Conservation (phyloP, 1,139 yeast species). For the Magnusiomyces fungicola region DNA sequence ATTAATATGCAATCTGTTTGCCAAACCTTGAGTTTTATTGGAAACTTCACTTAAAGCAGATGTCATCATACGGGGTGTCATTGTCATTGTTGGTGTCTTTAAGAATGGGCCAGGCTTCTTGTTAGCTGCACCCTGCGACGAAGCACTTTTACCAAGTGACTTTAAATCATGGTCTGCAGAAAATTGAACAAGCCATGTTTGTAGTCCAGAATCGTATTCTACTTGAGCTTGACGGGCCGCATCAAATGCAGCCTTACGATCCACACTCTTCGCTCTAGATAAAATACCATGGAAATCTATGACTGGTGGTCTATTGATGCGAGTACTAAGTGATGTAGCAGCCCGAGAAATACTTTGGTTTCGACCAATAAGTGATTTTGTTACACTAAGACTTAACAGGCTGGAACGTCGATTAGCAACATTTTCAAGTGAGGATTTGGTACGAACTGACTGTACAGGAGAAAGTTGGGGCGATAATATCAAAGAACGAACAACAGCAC, state of each 20-base stretch:
- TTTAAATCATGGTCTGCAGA: slow-evolving; percentile 11
- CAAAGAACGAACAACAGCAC: slow-evolving; percentile 1
- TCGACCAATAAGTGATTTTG: neutral
- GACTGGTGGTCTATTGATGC: slow-evolving; percentile 28
- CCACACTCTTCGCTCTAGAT: slow-evolving; percentile 24
- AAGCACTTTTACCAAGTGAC: neutral
- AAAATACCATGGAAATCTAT: slow-evolving; percentile 31
- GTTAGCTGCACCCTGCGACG: slow-evolving; percentile 15
- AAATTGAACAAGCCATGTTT: slow-evolving; percentile 29
- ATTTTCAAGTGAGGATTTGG: neutral
- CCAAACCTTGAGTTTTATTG: slow-evolving; percentile 7
- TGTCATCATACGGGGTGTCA: slow-evolving; percentile 14
- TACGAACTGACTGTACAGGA: neutral
- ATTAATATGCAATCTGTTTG: slow-evolving; percentile 20
- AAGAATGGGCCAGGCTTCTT: slow-evolving; percentile 5
- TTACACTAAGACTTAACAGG: neutral
- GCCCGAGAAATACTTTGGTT: neutral
- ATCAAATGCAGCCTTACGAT: slow-evolving; percentile 26
- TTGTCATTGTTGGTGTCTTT: slow-evolving; percentile 19
- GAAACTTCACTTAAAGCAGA: slow-evolving; percentile 5
- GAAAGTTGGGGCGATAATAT: neutral
- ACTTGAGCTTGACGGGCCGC: slow-evolving; percentile 26
- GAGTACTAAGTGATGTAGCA: neutral
- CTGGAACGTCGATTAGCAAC: neutral
- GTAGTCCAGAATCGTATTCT: slow-evolving; percentile 31